These are phyloP conservation scores for Notholithocarpus densiflorus DNA, from an alignment of 306 rosid species.

Conservation along the genomic window DNA sequence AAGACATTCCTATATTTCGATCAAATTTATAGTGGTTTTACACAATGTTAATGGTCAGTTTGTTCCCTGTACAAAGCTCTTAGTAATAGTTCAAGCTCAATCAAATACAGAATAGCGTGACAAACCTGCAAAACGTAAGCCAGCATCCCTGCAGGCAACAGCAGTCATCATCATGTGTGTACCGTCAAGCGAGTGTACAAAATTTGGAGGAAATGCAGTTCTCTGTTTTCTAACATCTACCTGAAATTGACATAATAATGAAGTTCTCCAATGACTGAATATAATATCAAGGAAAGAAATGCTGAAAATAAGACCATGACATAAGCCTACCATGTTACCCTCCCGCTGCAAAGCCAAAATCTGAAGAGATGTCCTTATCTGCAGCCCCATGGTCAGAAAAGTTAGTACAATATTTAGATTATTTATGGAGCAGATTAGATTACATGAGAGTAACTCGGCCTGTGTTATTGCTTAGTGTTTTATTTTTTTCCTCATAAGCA, in stretches of 20 bases:
- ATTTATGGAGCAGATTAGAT: not conserved
- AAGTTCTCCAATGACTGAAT: not conserved
- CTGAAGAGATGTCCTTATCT: conserved; percentile 83
- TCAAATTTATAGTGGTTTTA: no score
- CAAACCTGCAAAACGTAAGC: conserved; percentile 88
- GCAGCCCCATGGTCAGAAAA: conserved; percentile 33
- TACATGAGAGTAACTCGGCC: not conserved
- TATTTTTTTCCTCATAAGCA: no score
- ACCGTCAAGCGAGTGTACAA: conserved; percentile 80
- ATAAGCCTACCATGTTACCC: conserved; percentile 49
- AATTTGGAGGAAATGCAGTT: conserved; percentile 90
- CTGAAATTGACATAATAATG: conserved; percentile 30
- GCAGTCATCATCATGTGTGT: conserved; percentile 96
- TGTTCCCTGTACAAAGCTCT: not conserved
- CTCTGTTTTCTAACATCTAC: conserved; percentile 69
- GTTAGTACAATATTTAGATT: conserved; percentile 11
- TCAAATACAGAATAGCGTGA: not conserved
- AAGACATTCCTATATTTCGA: no score
- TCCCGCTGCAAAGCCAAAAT: conserved; percentile 76
- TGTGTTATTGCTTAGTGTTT: no score
- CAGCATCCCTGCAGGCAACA: conserved; percentile 75
- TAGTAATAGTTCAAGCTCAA: not conserved
- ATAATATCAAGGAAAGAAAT: conserved; percentile 13
- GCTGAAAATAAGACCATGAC: not conserved
- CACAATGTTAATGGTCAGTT: no score